Conservation (phyloP, 306 rosid genomes). For the Cyclanthera cordifolia region DNA sequence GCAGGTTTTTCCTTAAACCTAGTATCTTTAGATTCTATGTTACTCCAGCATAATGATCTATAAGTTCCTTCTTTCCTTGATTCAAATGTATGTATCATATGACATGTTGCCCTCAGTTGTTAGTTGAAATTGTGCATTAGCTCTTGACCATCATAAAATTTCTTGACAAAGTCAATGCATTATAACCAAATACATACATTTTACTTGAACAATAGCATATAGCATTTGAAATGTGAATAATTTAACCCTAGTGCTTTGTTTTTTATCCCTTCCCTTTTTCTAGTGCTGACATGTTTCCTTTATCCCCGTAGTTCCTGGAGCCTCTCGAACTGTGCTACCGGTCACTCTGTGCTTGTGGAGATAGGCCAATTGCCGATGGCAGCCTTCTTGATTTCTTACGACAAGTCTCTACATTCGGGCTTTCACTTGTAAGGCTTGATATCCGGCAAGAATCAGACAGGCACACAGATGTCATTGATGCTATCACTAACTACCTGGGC, state of each 20-base stretch:
- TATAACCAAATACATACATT: not conserved
- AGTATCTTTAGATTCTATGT: not conserved
- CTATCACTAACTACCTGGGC: conserved; percentile 73
- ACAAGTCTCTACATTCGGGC: conserved; percentile 95
- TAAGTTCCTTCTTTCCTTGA: not conserved
- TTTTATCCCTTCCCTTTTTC: conserved; percentile 1
- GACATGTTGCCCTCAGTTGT: not conserved
- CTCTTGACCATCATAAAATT: not conserved
- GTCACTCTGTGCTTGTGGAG: conserved; percentile 87
- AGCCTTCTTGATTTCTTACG: conserved; percentile 96
- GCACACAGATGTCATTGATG: conserved; percentile 86
- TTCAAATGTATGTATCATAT: not conserved
- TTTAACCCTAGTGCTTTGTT: conserved; percentile 8
- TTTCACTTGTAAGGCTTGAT: conserved; percentile 86
- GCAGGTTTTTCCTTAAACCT: conserved; percentile 42
- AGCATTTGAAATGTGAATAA: not conserved
- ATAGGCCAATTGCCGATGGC: conserved; percentile 80
- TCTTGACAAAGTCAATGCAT: not conserved
- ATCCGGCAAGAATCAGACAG: conserved; percentile 96
- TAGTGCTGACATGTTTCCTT: conserved; percentile 11
- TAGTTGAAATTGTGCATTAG: not conserved
- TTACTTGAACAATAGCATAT: not conserved
- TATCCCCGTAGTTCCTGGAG: conserved; percentile 62
- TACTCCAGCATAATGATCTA: not conserved
- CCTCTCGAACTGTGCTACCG: conserved; percentile 88